phyloP scores from a whole-genome alignment of 2,329 filamentous ascomycete genomes.

The Fusarium tupiense region DNA sequence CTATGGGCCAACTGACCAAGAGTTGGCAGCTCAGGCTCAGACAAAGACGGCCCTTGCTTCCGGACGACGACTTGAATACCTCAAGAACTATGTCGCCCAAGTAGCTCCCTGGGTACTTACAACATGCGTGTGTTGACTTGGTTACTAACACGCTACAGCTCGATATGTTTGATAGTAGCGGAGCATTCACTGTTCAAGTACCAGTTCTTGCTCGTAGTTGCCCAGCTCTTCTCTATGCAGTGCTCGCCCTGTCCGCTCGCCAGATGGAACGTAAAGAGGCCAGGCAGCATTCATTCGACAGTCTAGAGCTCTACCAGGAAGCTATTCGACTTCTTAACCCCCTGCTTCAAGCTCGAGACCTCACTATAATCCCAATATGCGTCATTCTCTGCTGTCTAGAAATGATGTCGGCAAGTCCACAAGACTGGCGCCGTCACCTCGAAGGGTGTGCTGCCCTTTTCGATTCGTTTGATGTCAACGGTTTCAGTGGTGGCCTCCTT shows the following conservation, averaged over 20 bases:
- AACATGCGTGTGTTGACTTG: not conserved
- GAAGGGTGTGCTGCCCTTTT: constrained; percentile 68
- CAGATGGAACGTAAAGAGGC: constrained; percentile 62
- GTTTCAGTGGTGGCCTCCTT: constrained; percentile 61
- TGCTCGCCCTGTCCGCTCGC: constrained; percentile 64
- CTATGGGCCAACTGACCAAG: constrained; percentile 30
- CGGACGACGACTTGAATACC: constrained; percentile 50
- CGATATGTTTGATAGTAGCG: constrained; percentile 66
- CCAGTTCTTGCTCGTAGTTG: constrained; percentile 59
- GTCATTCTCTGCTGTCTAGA: constrained; percentile 53
- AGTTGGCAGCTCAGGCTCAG: constrained; percentile 34
- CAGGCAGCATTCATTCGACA: constrained; percentile 57
- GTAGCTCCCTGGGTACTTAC: constrained; percentile 60
- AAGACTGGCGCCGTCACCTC: constrained; percentile 65
- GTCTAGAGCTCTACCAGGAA: constrained; percentile 64
- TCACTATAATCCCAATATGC: constrained; percentile 50
- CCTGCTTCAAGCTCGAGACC: constrained; percentile 47
- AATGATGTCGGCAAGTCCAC: constrained; percentile 54
- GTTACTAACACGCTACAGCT: constrained; percentile 48
- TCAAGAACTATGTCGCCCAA: constrained; percentile 62
- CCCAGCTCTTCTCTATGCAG: constrained; percentile 58
- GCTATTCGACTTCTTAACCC: constrained; percentile 57
- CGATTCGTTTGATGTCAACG: constrained; percentile 62
- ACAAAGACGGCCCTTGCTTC: constrained; percentile 45
- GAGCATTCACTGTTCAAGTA: constrained; percentile 63